Conservation (phyloP, 495 filamentous ascomycete species). For the Articulospora tetracladia region DNA sequence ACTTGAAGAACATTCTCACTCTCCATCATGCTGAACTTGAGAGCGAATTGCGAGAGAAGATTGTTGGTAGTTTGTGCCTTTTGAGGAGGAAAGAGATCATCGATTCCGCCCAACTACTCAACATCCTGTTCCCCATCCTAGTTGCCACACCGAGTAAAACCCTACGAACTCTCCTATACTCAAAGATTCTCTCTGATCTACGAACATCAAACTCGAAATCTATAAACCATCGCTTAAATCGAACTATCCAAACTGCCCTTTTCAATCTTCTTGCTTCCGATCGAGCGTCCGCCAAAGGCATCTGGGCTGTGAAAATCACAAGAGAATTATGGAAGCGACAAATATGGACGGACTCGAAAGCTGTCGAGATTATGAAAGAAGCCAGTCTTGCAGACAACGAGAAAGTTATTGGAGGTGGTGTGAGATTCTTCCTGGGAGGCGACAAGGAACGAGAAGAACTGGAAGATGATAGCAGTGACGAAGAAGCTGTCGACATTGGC, state of each 20-base stretch:
- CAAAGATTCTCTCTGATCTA: constrained; percentile 88
- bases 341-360: constrained; percentile 83
- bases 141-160: constrained; percentile 83
- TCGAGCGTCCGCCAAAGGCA: constrained; percentile 72
- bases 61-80: constrained; percentile 86
- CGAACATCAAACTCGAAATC: constrained; percentile 78
- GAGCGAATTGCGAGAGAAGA: constrained; percentile 82
- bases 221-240: constrained; percentile 87
- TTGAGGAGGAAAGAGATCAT: constrained; percentile 88
- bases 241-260: constrained; percentile 85
- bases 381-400: constrained; percentile 77
- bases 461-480: constrained; percentile 83
- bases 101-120: constrained; percentile 75
- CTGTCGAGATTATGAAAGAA: constrained; percentile 94
- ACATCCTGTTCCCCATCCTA: constrained; percentile 89
- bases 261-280: constrained; percentile 88
- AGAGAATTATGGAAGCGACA: constrained; percentile 85
- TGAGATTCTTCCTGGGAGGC: constrained; percentile 92
- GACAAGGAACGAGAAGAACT: constrained; percentile 91
- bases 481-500: constrained; percentile 71
- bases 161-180: constrained; percentile 76
- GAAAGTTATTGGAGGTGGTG: constrained; percentile 82
- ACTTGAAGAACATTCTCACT: constrained; percentile 74
- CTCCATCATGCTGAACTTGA: constrained; percentile 78
- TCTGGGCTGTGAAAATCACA: constrained; percentile 93